Evolutionary conservation across 805 yeast species (phyloP).

Genomic region (Brettanomyces sp.): DNA sequence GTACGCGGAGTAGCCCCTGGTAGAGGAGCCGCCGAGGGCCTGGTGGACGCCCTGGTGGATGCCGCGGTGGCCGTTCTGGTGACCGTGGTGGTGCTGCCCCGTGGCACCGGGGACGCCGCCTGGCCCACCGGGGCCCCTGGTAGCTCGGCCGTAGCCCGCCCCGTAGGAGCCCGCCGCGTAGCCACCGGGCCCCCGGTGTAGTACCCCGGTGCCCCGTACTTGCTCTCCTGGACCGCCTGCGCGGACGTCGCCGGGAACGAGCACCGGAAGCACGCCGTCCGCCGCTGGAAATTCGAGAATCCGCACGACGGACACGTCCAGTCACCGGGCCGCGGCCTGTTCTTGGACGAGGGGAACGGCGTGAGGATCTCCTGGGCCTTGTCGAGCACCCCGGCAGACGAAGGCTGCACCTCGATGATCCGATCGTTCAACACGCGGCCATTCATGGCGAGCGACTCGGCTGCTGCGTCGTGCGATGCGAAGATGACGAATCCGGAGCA

Average conservation of each 20-base stretch:
- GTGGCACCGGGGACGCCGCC: too few relatives aligned
- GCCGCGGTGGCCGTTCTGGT: constrained; percentile 9
- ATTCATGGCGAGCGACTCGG: constrained; percentile 66
- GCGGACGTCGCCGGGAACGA: constrained; percentile 78
- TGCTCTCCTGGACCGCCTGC: constrained; percentile 57
- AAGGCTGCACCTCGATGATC: constrained; percentile 79
- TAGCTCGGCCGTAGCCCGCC: neutral
- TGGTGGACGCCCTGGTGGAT: constrained; percentile 9
- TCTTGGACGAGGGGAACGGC: constrained; percentile 76
- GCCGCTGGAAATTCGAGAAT: constrained; percentile 85
- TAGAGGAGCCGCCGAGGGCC: constrained; percentile 9
- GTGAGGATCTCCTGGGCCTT: constrained; percentile 73
- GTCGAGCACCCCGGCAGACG: constrained; percentile 68
- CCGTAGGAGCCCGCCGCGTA: constrained; percentile 4
- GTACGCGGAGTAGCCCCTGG: constrained; percentile 10
- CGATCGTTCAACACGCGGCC: constrained; percentile 68
- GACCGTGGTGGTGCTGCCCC: constrained; percentile 8
- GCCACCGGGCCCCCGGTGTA: constrained; percentile 10
- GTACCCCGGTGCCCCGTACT: constrained; percentile 20
- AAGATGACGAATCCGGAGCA: constrained; percentile 80
- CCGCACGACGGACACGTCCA: constrained; percentile 99
- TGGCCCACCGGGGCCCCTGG: too few relatives aligned
- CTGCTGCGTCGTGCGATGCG: constrained; percentile 77
- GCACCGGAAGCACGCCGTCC: constrained; percentile 91
- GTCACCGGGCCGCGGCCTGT: constrained; percentile 92